phyloP scores from a whole-genome alignment of 2,329 filamentous ascomycete genomes.

The Colletotrichum sp. region DNA sequence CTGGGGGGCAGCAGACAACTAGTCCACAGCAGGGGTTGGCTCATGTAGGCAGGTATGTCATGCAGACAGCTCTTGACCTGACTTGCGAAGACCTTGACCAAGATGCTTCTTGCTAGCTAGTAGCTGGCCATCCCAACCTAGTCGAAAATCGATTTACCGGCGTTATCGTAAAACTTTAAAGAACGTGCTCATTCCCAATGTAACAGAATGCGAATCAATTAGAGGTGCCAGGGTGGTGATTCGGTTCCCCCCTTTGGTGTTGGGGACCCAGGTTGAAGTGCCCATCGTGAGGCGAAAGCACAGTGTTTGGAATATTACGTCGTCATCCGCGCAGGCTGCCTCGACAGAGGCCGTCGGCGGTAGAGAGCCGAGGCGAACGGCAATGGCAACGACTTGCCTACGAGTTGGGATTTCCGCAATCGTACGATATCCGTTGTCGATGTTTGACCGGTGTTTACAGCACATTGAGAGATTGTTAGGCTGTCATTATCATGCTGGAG shows the following conservation, averaged over 20 bases:
- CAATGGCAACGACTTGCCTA: neutral
- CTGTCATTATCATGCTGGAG: neutral
- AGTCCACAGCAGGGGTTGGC: slow-evolving; percentile 1
- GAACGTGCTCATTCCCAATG: neutral
- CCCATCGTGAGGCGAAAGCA: neutral
- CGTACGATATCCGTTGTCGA: neutral
- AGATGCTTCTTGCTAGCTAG: neutral
- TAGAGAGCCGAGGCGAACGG: neutral
- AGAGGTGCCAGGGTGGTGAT: neutral
- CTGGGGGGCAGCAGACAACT: neutral
- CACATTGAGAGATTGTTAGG: neutral
- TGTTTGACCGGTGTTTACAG: neutral
- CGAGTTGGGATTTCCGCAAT: neutral
- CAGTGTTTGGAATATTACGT: neutral
- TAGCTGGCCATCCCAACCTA: neutral
- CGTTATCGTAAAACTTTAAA: neutral
- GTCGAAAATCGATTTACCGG: neutral
- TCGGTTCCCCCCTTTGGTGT: neutral
- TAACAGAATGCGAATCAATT: neutral
- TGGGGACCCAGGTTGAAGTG: neutral
- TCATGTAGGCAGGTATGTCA: slow-evolving; percentile 19
- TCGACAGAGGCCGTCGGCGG: neutral
- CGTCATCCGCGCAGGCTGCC: neutral
- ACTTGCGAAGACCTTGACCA: neutral
- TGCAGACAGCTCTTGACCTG: slow-evolving; percentile 9